These are phyloP conservation scores for Starmera stellimalicola DNA, from an alignment of 1,139 yeast species.

Conservation along the genomic window DNA sequence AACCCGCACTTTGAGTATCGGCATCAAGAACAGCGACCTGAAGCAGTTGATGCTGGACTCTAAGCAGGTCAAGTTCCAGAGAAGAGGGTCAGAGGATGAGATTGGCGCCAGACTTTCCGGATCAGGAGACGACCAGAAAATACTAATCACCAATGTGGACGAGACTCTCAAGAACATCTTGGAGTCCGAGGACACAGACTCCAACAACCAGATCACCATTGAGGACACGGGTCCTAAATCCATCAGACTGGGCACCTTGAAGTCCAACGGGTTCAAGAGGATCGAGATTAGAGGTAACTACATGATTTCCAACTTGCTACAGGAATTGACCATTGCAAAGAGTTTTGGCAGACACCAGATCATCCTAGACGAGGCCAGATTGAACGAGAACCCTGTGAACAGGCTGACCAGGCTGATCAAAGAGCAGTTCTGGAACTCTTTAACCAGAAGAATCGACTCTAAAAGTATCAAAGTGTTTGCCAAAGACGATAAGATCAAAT, in stretches of 20 bases:
- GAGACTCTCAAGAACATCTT: constrained; percentile 61
- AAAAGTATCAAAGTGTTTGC: constrained; percentile 62
- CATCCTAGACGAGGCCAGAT: constrained; percentile 71
- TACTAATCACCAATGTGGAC: constrained; percentile 69
- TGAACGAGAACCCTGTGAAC: constrained; percentile 82
- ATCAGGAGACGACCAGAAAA: constrained; percentile 36
- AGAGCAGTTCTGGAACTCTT: constrained; percentile 71
- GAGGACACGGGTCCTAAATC: constrained; percentile 95
- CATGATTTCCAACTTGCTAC: constrained; percentile 79
- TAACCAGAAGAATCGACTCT: constrained; percentile 65
- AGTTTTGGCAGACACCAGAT: constrained; percentile 69
- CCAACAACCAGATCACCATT: constrained; percentile 78
- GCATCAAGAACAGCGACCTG: constrained; percentile 17
- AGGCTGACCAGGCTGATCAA: constrained; percentile 68
- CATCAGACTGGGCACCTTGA: constrained; percentile 70
- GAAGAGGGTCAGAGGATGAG: constrained; percentile 68
- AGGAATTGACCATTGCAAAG: constrained; percentile 84
- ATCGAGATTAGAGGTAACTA: constrained; percentile 81
- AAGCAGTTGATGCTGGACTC: constrained; percentile 12
- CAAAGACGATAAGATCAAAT: constrained; percentile 67
- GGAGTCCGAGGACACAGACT: constrained; percentile 78
- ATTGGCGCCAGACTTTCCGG: constrained; percentile 17
- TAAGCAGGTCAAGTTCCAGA: constrained; percentile 21
- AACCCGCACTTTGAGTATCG: constrained; percentile 39
- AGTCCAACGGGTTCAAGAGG: constrained; percentile 70